Evolutionary conservation across 139 green algal genomes (phyloP).

Genomic region (Diplosphaera chodatii): DNA sequence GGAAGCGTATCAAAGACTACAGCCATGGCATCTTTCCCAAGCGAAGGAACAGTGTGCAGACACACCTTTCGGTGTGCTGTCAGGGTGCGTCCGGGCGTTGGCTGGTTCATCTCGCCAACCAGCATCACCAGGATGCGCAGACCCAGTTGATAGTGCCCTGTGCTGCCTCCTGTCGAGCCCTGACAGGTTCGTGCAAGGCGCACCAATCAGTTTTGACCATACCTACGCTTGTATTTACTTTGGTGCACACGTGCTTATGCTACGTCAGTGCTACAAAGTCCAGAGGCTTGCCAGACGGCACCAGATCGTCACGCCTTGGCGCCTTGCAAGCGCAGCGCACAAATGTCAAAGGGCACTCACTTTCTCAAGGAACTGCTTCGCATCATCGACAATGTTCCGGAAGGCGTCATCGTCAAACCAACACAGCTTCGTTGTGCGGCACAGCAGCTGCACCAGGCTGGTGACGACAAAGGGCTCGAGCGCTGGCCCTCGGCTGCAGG

Average conservation of each 20-base stretch:
- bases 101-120: conserved; percentile 89
- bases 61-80: conserved; percentile 88
- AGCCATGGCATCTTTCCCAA: no score
- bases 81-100: conserved; percentile 76
- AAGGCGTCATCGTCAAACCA: conserved; percentile 90
- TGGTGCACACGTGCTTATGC: no score
- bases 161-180: conserved; percentile 5
- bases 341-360: neutral
- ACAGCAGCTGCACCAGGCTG: conserved; percentile 79
- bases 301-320: no score
- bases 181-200: no score
- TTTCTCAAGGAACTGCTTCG: conserved; percentile 57
- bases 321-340: no score
- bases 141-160: conserved; percentile 81
- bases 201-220: no score
- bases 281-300: no score
- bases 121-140: conserved; percentile 85
- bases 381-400: conserved; percentile 79
- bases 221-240: no score
- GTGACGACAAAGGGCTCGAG: conserved; percentile 81
- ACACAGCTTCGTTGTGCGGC: conserved; percentile 87
- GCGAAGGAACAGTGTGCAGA: no score
- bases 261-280: no score
- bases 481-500: conserved; percentile 55
- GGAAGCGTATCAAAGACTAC: no score